Conservation (phyloP, 495 filamentous ascomycete genomes). For the Cercophora newfieldiana region DNA sequence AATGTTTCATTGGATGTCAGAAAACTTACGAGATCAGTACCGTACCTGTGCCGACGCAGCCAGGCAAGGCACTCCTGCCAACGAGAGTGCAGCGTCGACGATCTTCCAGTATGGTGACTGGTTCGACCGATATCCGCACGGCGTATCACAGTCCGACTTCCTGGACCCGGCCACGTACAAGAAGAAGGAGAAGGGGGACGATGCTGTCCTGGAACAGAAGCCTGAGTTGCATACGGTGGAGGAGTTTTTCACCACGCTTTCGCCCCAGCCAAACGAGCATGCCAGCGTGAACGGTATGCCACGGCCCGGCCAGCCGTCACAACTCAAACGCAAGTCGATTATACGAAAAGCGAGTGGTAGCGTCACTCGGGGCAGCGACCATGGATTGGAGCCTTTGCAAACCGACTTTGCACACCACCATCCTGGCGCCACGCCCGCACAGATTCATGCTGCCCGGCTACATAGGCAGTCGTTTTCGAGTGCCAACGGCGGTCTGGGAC, state of each 20-base stretch:
- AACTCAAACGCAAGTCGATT: constrained; percentile 47
- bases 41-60: constrained; percentile 80
- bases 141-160: constrained; percentile 79
- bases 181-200: constrained; percentile 72
- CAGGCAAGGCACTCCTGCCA: constrained; percentile 49
- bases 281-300: constrained; percentile 28
- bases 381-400: constrained; percentile 43
- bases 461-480: constrained; percentile 43
- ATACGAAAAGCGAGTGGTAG: constrained; percentile 44
- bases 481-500: constrained; percentile 25
- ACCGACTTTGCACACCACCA: constrained; percentile 41
- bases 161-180: constrained; percentile 70
- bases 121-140: constrained; percentile 94
- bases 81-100: constrained; percentile 54
- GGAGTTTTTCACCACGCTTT: constrained; percentile 87
- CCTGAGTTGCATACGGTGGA: constrained; percentile 90
- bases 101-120: constrained; percentile 98
- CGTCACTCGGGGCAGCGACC: constrained; percentile 37
- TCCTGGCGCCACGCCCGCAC: constrained; percentile 28
- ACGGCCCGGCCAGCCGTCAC: constrained; percentile 29
- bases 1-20: constrained; percentile 94
- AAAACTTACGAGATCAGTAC: constrained; percentile 90
- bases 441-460: constrained; percentile 37
- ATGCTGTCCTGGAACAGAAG: constrained; percentile 80
- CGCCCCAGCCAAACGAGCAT: constrained; percentile 53